Evolutionary conservation across 495 filamentous ascomycete genomes (phyloP).

Genomic region (Talaromyces nanjingensis): DNA sequence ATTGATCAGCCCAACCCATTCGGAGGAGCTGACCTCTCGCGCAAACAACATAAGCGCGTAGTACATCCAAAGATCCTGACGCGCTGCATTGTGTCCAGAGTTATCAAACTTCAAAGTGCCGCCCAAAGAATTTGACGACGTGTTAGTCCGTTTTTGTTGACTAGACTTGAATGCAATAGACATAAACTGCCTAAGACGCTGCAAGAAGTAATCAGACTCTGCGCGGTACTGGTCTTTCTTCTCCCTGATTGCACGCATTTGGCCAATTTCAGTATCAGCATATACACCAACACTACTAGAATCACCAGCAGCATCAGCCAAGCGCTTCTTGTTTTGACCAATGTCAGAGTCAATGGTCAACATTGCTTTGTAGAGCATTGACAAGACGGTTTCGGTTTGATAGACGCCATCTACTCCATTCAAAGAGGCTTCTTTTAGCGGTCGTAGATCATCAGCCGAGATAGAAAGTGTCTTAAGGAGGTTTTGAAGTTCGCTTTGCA

Average conservation of each 20-base stretch:
- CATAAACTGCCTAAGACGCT: slow-evolving; percentile 73
- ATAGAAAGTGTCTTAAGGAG: slow-evolving; percentile 85
- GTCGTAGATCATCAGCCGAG: slow-evolving; percentile 61
- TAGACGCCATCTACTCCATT: slow-evolving; percentile 62
- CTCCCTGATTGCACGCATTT: slow-evolving; percentile 88
- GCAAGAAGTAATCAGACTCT: slow-evolving; percentile 65
- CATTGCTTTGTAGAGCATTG: slow-evolving; percentile 91
- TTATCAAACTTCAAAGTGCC: slow-evolving; percentile 43
- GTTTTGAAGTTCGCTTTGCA: slow-evolving; percentile 77
- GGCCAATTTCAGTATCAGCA: slow-evolving; percentile 72
- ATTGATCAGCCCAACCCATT: slow-evolving; percentile 72
- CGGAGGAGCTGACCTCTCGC: slow-evolving; percentile 67
- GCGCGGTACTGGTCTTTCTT: slow-evolving; percentile 81
- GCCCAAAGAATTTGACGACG: slow-evolving; percentile 36
- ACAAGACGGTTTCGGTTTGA: slow-evolving; percentile 66
- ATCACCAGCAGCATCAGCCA: slow-evolving; percentile 39
- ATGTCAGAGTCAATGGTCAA: slow-evolving; percentile 81
- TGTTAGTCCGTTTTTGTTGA: slow-evolving; percentile 55
- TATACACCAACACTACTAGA: slow-evolving; percentile 54
- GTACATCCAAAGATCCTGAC: slow-evolving; percentile 69
- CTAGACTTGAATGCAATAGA: slow-evolving; percentile 69
- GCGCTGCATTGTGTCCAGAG: slow-evolving; percentile 43
- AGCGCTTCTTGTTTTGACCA: slow-evolving; percentile 42
- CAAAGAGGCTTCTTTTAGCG: slow-evolving; percentile 67
- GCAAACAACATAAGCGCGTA: slow-evolving; percentile 79